A percentile compares a stretch with the other conserved stretches of the same genome.
Conservation (phyloP, 352 stramenopile genomes). For the Phytophthora sansomeana region DNA sequence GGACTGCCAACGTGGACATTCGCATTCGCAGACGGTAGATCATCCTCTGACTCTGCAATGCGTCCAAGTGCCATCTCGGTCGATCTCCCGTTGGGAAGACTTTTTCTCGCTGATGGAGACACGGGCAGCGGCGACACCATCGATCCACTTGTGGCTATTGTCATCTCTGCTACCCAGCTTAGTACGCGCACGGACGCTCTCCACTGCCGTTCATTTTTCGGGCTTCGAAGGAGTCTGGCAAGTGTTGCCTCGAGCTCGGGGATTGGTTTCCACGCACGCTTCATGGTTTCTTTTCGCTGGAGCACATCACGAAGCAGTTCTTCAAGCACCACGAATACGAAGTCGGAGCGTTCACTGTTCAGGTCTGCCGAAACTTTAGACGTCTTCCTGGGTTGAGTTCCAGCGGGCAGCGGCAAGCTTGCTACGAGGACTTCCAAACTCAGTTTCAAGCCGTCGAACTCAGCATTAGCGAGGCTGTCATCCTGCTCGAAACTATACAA, state of each 20-base stretch:
- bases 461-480: background rate
- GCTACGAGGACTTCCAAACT: slow-evolving; percentile 39
- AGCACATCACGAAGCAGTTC: slow-evolving; percentile 48
- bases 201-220: slow-evolving; percentile 49
- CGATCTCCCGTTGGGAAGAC: slow-evolving; percentile 18
- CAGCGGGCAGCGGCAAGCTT: slow-evolving; percentile 34
- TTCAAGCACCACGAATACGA: slow-evolving; percentile 45
- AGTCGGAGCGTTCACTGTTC: slow-evolving; percentile 5
- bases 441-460: slow-evolving; percentile 32
- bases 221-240: slow-evolving; percentile 45
- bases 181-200: slow-evolving; percentile 49
- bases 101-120: slow-evolving; percentile 16
- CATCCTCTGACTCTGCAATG: slow-evolving; percentile 18
- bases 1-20: background rate
- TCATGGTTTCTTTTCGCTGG: background rate
- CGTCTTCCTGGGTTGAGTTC: background rate
- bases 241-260: slow-evolving; percentile 45
- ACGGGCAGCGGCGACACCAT: slow-evolving; percentile 13
- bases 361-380: background rate
- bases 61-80: slow-evolving; percentile 11
- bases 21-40: background rate
- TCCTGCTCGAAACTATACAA: slow-evolving; percentile 23
- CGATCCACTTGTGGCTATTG: slow-evolving; percentile 10
- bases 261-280: slow-evolving; percentile 43
- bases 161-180: slow-evolving; percentile 39